Evolutionary conservation across 768 basidiomycete species (phyloP).

Genomic region (Gautieria morchelliformis): DNA sequence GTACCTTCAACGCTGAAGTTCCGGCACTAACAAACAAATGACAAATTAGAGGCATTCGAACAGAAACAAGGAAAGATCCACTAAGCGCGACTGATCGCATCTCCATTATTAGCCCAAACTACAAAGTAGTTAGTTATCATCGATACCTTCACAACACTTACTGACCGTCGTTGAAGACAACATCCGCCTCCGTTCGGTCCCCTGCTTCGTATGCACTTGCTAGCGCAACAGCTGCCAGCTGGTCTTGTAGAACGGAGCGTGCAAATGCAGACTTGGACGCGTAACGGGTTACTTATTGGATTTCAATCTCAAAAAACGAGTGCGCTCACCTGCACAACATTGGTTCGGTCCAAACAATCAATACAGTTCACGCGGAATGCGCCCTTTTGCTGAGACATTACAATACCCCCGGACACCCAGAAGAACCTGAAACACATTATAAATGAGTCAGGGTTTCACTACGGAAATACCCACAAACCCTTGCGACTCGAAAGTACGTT

Average conservation of each 20-base stretch:
- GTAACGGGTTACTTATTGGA: constrained; percentile 7
- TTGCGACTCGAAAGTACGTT: constrained; percentile 68
- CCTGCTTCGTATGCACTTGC: constrained; percentile 42
- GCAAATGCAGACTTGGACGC: constrained; percentile 76
- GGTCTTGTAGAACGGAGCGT: constrained; percentile 65
- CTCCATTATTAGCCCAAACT: constrained; percentile 99
- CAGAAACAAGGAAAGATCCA: constrained; percentile 26
- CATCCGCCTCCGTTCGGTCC: constrained; percentile 49
- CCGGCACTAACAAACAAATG: constrained; percentile 59
- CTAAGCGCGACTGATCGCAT: constrained; percentile 87
- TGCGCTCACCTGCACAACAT: constrained; percentile 71
- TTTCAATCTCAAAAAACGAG: not conserved
- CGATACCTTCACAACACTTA: not conserved
- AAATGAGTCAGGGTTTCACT: not conserved
- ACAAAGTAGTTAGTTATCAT: not conserved
- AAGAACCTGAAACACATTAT: constrained; percentile 44
- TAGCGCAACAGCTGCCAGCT: constrained; percentile 66
- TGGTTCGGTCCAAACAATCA: constrained; percentile 91
- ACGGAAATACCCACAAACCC: constrained; percentile 37
- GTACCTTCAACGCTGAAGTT: constrained; percentile 89
- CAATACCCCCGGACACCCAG: constrained; percentile 63
- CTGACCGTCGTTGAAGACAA: constrained; percentile 70
- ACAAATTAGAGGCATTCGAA: constrained; percentile 13
- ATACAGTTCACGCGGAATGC: constrained; percentile 91
- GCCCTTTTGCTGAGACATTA: constrained; percentile 76